Percentiles rank a stretch among this genome's conserved stretches.
Evolutionary conservation across 2,329 filamentous ascomycete genomes (phyloP).

Genomic region (Rhynchosporium agropyri): DNA sequence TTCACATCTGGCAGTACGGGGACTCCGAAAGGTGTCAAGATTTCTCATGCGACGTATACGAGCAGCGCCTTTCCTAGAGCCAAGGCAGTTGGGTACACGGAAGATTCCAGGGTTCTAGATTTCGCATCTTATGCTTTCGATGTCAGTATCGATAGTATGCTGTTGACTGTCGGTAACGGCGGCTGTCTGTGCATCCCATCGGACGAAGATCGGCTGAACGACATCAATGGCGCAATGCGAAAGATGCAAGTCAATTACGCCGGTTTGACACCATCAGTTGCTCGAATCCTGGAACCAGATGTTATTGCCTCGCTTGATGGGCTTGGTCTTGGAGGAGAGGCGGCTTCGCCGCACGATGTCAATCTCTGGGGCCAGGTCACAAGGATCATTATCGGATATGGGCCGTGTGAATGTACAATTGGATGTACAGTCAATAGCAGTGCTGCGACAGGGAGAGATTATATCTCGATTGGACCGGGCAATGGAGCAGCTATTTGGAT

Average conservation of each 20-base stretch:
- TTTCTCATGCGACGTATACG: constrained; percentile 32
- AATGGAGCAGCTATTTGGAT: constrained; percentile 45
- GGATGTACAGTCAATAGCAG: constrained; percentile 21
- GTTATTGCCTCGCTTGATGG: constrained; percentile 33
- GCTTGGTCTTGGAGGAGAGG: constrained; percentile 39
- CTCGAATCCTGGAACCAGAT: constrained; percentile 33
- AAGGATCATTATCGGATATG: constrained; percentile 18
- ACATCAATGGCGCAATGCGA: constrained; percentile 42
- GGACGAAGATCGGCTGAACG: constrained; percentile 45
- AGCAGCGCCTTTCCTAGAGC: constrained; percentile 18
- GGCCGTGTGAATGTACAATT: constrained; percentile 21
- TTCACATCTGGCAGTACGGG: constrained; percentile 42
- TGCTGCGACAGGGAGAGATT: constrained; percentile 14
- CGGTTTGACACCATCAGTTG: constrained; percentile 40
- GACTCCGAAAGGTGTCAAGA: constrained; percentile 36
- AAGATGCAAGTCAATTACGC: constrained; percentile 34
- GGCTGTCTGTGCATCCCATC: constrained; percentile 47
- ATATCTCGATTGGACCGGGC: constrained; percentile 31
- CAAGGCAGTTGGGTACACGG: constrained; percentile 11
- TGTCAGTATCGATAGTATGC: constrained; percentile 43
- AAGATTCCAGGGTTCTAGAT: constrained; percentile 31
- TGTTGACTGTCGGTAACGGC: constrained; percentile 42
- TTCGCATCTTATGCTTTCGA: constrained; percentile 47
- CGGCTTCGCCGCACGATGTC: constrained; percentile 20
- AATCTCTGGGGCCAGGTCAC: constrained; percentile 10